Evolutionary conservation across 306 rosid genomes (phyloP), one percentile per base, ranked within the genome.

Genomic region (Cucumis sativus): DNA sequence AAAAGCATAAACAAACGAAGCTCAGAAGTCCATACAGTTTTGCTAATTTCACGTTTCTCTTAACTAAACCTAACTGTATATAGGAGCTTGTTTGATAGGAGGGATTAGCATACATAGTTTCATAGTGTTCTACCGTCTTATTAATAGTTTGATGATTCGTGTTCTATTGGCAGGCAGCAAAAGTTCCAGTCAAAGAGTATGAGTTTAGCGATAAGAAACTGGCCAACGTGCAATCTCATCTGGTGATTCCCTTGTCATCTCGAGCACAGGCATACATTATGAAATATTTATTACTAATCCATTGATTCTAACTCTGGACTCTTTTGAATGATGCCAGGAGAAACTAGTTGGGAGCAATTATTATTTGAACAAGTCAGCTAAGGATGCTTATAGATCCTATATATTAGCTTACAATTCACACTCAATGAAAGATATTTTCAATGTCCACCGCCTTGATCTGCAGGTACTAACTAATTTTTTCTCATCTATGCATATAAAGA

Each of bases 361-460:
- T 85, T 88, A 92, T 87, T 84, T 95, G 88, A 85, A 89, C 81
- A 45, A 64, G 77, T 73, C 91, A 37, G 97, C 98, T 61, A 95
- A 90, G 82, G 98, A 92, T 14, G 98, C 98, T 66, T 95, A 92
- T 81, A 83, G 97, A 74, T 86, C 98, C 56, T 95, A 90, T 79
- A 59, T 95, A 58, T 83, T 90, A 82, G 89, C 97, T 55, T 95
- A 92, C 72, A 90, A 95, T 80, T 85, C 98, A 69, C 98, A 92
- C 84, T 89, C 98, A 12, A 95, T 90, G 97, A 95, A 92, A 82
- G 98, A 92, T 62, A 92, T 89, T 66, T 95, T 90, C 81, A 91
- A 95, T 21, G 97, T 92, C 70, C 97, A 95, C 75, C 90, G 85
- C 79, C 93, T 92, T 28, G 97, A 95, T 85, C 70, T 95, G 73